phyloP scores from a whole-genome alignment of 495 filamentous ascomycete genomes.

The Penicillium salamii region DNA sequence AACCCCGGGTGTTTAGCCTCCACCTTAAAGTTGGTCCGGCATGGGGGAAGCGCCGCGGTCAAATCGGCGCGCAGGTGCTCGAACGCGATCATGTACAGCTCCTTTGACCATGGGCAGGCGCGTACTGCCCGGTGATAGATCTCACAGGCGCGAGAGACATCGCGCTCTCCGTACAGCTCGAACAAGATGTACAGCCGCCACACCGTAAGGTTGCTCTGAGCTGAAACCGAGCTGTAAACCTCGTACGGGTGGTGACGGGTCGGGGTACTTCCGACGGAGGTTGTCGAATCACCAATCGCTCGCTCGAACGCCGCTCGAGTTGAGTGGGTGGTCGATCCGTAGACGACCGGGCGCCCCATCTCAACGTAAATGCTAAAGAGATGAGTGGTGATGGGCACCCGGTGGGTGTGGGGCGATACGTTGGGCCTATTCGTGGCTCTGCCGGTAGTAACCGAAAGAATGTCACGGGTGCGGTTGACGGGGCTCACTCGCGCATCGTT shows the following conservation, averaged over 20 bases:
- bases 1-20: not conserved
- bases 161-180: slow-evolving; percentile 32
- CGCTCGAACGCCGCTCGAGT: slow-evolving; percentile 68
- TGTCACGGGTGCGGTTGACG: slow-evolving; percentile 66
- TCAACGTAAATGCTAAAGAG: slow-evolving; percentile 70
- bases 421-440: slow-evolving; percentile 33
- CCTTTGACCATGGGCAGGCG: slow-evolving; percentile 75
- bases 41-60: not conserved
- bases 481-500: slow-evolving; percentile 66
- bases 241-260: not conserved
- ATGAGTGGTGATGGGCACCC: slow-evolving; percentile 47
- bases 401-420: not conserved
- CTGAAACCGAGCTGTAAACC: not conserved
- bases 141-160: slow-evolving; percentile 42
- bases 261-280: slow-evolving; percentile 7
- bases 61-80: slow-evolving; percentile 40
- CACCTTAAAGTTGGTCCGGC: not conserved
- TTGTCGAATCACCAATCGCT: slow-evolving; percentile 45
- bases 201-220: slow-evolving; percentile 40
- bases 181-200: slow-evolving; percentile 71
- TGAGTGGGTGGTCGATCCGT: slow-evolving; percentile 57
- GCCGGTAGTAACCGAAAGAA: slow-evolving; percentile 17
- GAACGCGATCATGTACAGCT: slow-evolving; percentile 63
- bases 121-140: slow-evolving; percentile 49
- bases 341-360: slow-evolving; percentile 37